Percentiles rank a stretch among this genome's conserved stretches.
phyloP scores from a whole-genome alignment of 2,329 filamentous ascomycete genomes.

The Penicillium sp. region DNA sequence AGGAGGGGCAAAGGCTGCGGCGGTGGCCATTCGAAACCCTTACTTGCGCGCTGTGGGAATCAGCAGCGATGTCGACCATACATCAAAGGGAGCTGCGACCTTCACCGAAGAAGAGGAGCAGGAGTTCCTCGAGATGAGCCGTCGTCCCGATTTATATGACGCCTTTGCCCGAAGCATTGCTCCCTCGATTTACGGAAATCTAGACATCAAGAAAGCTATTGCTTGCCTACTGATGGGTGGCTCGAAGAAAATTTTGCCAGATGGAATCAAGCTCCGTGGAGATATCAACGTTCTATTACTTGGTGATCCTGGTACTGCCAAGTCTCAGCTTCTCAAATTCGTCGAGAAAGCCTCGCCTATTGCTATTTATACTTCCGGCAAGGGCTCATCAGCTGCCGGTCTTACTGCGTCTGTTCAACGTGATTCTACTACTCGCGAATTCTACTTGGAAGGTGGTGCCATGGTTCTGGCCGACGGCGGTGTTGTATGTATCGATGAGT shows the following conservation, averaged over 20 bases:
- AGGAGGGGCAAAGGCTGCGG: slow-evolving; percentile 74
- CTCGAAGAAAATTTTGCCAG: slow-evolving; percentile 94
- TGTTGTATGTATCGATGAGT: slow-evolving; percentile 98
- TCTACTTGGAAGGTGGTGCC: slow-evolving; percentile 95
- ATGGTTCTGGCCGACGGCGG: slow-evolving; percentile 98
- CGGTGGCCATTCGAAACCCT: slow-evolving; percentile 91
- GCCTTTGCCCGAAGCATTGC: slow-evolving; percentile 89
- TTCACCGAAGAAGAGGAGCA: slow-evolving; percentile 97
- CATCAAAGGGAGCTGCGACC: slow-evolving; percentile 73
- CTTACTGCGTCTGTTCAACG: slow-evolving; percentile 94
- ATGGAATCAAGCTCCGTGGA: slow-evolving; percentile 95
- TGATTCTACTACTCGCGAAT: slow-evolving; percentile 86
- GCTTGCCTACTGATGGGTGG: slow-evolving; percentile 89
- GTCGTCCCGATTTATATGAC: slow-evolving; percentile 86
- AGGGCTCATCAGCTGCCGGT: slow-evolving; percentile 96
- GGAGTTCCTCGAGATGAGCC: slow-evolving; percentile 87
- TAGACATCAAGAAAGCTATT: slow-evolving; percentile 96
- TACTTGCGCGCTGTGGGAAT: slow-evolving; percentile 93
- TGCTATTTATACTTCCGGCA: slow-evolving; percentile 97
- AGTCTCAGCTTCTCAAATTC: slow-evolving; percentile 95
- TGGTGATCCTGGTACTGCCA: slow-evolving; percentile 95
- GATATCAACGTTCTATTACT: slow-evolving; percentile 97
- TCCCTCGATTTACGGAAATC: slow-evolving; percentile 93
- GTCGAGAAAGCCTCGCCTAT: slow-evolving; percentile 95
- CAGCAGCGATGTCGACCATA: slow-evolving; percentile 83